These are phyloP conservation scores for Phylloporus sp. DNA, from an alignment of 768 basidiomycete species.

Conservation along the genomic window DNA sequence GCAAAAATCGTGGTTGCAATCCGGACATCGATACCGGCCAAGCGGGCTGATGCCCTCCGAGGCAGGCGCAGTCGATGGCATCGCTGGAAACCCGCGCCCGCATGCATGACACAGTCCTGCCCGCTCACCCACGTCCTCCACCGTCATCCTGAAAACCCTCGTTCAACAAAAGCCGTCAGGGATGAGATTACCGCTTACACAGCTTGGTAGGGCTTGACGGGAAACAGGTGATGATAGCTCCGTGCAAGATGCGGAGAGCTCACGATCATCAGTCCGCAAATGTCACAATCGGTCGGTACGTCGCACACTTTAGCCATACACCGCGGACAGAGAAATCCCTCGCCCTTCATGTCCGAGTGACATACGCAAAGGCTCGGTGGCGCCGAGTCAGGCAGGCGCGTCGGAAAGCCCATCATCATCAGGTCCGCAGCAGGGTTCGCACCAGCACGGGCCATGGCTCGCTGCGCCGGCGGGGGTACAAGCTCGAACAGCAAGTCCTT, in stretches of 20 bases:
- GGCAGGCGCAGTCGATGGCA: conserved; percentile 32
- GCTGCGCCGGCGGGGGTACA: conserved; percentile 89
- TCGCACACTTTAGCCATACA: conserved; percentile 94
- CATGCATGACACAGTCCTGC: conserved; percentile 69
- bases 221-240: conserved; percentile 94
- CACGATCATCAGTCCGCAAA: conserved; percentile 97
- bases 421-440: conserved; percentile 75
- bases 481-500: conserved; percentile 94
- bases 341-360: conserved; percentile 86
- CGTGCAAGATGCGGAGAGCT: conserved; percentile 95
- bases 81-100: conserved; percentile 59
- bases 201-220: conserved; percentile 78
- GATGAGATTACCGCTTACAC: conserved; percentile 54
- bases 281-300: conserved; percentile 95
- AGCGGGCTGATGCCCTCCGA: conserved; percentile 74
- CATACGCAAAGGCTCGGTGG: conserved; percentile 87
- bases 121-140: conserved; percentile 35
- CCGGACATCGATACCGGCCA: conserved; percentile 85
- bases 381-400: conserved; percentile 78
- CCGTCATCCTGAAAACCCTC: conserved; percentile 31
- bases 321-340: conserved; percentile 92
- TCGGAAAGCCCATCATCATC: conserved; percentile 99
- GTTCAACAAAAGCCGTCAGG: conserved; percentile 2
- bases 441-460: conserved; percentile 43
- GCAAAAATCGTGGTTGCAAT: conserved; percentile 85